Percentiles rank a stretch among this genome's conserved stretches.
Conservation (phyloP, 306 rosid species). For the Prunus fruticosa region DNA sequence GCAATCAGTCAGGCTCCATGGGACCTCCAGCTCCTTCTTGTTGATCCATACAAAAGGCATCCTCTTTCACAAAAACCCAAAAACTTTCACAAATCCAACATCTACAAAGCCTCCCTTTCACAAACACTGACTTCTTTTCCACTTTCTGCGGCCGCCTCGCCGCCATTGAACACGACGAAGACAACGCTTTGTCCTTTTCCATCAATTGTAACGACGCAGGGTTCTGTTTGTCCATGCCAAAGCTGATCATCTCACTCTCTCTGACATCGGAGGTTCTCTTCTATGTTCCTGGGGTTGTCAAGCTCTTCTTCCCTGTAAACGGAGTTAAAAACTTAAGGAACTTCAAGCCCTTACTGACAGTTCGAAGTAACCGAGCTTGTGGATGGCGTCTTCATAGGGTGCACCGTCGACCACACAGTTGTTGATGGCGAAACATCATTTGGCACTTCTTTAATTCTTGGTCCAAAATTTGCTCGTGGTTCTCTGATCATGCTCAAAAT, state of each 20-base stretch:
- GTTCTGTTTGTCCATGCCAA: conserved; percentile 6
- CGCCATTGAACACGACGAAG: neutral
- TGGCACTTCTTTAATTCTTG: conserved; percentile 5
- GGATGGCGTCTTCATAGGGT: conserved; percentile 7
- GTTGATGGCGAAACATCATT: conserved; percentile 1
- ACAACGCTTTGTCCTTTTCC: conserved; percentile 3
- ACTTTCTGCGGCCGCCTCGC: conserved; percentile 5
- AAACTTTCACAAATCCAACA: neutral
- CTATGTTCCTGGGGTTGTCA: conserved; percentile 24
- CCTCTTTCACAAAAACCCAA: conserved; percentile 21
- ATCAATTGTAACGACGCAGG: conserved; percentile 27
- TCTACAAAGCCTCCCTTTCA: conserved; percentile 21
- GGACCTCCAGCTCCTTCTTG: conserved; percentile 27
- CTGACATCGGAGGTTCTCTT: conserved; percentile 20
- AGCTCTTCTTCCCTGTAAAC: conserved; percentile 15
- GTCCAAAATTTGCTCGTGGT: conserved; percentile 6
- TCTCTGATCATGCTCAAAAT: neutral
- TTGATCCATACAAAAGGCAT: conserved; percentile 36
- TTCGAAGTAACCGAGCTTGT: conserved; percentile 31
- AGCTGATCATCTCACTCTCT: neutral
- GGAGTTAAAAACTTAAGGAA: conserved; percentile 1
- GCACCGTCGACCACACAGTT: neutral
- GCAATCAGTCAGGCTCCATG: conserved; percentile 36
- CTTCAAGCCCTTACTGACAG: neutral
- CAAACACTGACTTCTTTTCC: conserved; percentile 3